phyloP scores from a whole-genome alignment of 129 eudicot genomes.

The Tagetes erecta region DNA sequence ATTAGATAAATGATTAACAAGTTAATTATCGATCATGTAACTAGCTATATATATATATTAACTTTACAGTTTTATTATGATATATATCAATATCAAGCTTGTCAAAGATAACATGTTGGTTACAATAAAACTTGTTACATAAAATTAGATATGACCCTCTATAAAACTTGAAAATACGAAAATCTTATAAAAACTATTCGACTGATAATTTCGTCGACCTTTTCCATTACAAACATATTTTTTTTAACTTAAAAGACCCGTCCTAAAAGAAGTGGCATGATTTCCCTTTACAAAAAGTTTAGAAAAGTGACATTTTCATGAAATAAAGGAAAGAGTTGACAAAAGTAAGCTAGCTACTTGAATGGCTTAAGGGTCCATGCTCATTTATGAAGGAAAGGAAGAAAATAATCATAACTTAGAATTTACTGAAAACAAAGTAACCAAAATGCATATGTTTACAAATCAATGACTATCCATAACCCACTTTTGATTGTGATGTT shows the following conservation, averaged over 20 bases:
- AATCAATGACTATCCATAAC: slow-evolving; percentile 34
- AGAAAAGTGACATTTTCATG: slow-evolving; percentile 24
- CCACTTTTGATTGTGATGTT: slow-evolving; percentile 41
- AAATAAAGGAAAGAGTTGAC: slow-evolving; percentile 27
- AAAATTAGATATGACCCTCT: background rate
- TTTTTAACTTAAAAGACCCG: background rate
- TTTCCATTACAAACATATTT: background rate
- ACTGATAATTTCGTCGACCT: background rate
- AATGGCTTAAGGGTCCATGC: slow-evolving; percentile 34
- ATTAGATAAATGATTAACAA: background rate
- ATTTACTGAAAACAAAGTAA: slow-evolving; percentile 41
- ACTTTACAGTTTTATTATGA: background rate
- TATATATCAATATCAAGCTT: background rate
- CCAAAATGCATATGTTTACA: slow-evolving; percentile 22
- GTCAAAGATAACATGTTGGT: background rate
- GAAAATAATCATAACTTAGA: slow-evolving; percentile 37
- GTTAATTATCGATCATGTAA: background rate
- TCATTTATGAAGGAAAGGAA: slow-evolving; percentile 32
- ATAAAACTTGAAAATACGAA: background rate
- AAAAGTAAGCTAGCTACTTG: slow-evolving; percentile 36
- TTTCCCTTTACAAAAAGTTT: slow-evolving; percentile 11
- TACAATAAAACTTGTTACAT: background rate
- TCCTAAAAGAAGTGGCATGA: slow-evolving; percentile 22
- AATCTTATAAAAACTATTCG: background rate
- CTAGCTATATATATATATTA: no score